phyloP scores from a whole-genome alignment of 768 basidiomycete genomes.

The Hebeloma cylindrosporum region DNA sequence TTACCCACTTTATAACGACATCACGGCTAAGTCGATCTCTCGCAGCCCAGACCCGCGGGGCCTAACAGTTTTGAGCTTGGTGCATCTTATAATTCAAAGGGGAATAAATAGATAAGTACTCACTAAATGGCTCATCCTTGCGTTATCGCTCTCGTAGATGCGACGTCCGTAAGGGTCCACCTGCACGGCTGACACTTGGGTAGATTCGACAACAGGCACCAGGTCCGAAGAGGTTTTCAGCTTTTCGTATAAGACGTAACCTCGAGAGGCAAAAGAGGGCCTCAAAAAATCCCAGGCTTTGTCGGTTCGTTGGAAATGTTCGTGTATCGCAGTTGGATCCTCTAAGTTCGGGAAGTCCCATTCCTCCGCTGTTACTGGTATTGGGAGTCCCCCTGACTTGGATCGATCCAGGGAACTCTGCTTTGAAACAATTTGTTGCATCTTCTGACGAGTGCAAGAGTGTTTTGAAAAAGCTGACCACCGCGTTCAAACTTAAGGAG shows the following conservation, averaged over 20 bases:
- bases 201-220: not conserved
- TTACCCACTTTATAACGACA: conserved; percentile 11
- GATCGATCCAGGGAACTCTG: no score
- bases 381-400: no score
- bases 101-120: not conserved
- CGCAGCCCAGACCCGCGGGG: conserved; percentile 4
- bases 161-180: conserved; percentile 5
- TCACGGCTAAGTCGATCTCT: conserved; percentile 7
- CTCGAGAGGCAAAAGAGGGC: conserved; percentile 18
- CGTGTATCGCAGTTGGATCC: no score
- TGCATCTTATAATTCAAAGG: not conserved
- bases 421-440: no score
- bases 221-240: not conserved
- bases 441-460: no score
- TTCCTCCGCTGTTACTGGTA: no score
- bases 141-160: not conserved
- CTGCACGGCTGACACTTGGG: not conserved
- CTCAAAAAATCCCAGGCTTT: conserved; percentile 23
- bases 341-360: no score
- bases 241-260: conserved; percentile 10
- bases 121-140: not conserved
- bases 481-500: no score
- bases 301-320: no score
- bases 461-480: no score
- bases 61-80: no score